Conservation (phyloP, 306 rosid species). For the Medicago truncatula region MtrunA17r5.0-ANR NC_053044.1:18426501-18427000, state of each 20-base stretch:
- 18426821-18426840: neutral
- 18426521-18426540: constrained; percentile 99
- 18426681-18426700: constrained; percentile 69
- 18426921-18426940: constrained; percentile 15
- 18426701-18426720: neutral
- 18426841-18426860: constrained; percentile 1
- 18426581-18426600: constrained; percentile 37
- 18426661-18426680: constrained; percentile 97
- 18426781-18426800: constrained; percentile 16
- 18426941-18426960: neutral
- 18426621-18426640: constrained; percentile 98
- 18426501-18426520: constrained; percentile 99
- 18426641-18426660: constrained; percentile 91
- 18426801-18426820: neutral
- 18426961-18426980: constrained; percentile 8
- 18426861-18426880: constrained; percentile 3
- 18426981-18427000: neutral
- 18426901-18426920: constrained; percentile 16
- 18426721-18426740: constrained; percentile 60
- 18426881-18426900: neutral
- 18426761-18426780: constrained; percentile 18
- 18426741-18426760: constrained; percentile 62
- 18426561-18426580: constrained; percentile 4
- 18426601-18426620: constrained; percentile 39
- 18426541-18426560: constrained; percentile 35